Conservation (phyloP, 345 rosid species). For the Adansonia digitata region DNA sequence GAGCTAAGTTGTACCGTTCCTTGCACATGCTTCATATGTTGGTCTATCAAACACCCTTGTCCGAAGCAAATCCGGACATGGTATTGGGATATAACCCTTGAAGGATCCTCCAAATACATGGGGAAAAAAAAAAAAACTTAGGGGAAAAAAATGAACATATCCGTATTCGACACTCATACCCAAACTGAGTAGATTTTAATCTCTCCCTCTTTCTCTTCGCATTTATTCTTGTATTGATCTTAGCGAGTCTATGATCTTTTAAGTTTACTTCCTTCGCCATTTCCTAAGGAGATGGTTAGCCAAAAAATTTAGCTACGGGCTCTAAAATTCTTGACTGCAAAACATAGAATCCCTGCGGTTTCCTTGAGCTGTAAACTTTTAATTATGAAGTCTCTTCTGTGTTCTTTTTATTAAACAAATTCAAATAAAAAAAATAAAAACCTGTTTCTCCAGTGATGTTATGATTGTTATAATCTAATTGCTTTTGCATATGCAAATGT, state of each 20-base stretch:
- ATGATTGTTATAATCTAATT: not conserved
- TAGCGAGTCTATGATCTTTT: not conserved
- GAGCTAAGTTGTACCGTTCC: not conserved
- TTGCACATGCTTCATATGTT: not conserved
- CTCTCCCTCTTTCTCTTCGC: not conserved
- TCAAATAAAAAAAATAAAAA: no score
- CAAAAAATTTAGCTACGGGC: not conserved
- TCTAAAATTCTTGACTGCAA: not conserved
- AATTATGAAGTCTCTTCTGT: not conserved
- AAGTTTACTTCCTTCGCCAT: not conserved
- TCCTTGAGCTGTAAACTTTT: not conserved
- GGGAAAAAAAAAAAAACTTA: no score
- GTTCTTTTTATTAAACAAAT: not conserved
- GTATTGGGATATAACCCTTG: no score
- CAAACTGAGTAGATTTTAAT: no score
- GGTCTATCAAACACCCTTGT: no score
- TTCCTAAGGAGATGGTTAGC: not conserved
- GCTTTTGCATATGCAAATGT: not conserved
- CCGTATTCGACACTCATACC: no score
- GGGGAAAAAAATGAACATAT: no score
- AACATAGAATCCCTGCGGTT: not conserved
- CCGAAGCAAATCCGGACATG: no score
- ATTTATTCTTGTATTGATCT: not conserved
- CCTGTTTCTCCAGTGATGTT: not conserved
- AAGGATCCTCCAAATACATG: no score